Evolutionary conservation across 345 rosid species (phyloP).

Genomic region (Trapa incisa): DNA sequence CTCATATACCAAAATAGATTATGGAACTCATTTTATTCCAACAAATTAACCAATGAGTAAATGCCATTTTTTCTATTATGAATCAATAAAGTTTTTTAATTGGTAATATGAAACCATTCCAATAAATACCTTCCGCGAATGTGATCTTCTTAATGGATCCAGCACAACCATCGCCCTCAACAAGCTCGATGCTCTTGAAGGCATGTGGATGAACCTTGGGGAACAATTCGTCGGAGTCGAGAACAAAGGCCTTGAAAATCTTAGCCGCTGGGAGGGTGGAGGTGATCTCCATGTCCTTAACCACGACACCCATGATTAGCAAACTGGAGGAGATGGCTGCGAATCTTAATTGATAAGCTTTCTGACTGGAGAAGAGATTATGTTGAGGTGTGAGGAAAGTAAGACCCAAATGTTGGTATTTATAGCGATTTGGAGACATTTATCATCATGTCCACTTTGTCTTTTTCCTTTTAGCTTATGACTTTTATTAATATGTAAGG

Average conservation of each 20-base stretch:
- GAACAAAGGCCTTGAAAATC: constrained; percentile 14
- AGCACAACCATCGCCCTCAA: neutral
- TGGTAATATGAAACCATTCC: too few species aligned
- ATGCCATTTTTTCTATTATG: too few species aligned
- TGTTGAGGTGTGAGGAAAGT: neutral
- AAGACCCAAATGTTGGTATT: neutral
- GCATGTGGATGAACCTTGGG: constrained; percentile 13
- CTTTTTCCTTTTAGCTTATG: too few species aligned
- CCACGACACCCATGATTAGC: neutral
- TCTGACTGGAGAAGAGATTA: neutral
- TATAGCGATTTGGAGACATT: neutral
- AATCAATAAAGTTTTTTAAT: too few species aligned
- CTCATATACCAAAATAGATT: too few species aligned
- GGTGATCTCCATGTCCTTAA: constrained; percentile 1
- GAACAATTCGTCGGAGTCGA: constrained; percentile 9
- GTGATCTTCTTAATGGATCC: neutral
- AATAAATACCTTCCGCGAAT: neutral
- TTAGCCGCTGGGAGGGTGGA: constrained; percentile 8
- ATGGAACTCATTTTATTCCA: too few species aligned
- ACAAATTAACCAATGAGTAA: too few species aligned
- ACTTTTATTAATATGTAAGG: too few species aligned
- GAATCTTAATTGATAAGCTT: neutral
- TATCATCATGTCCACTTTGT: too few species aligned
- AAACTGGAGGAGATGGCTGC: neutral
- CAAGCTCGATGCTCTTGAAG: neutral